Evolutionary conservation across 805 yeast species (phyloP), one percentile per base, ranked within the genome.

Genomic region (Starmerella riodocensis): DNA sequence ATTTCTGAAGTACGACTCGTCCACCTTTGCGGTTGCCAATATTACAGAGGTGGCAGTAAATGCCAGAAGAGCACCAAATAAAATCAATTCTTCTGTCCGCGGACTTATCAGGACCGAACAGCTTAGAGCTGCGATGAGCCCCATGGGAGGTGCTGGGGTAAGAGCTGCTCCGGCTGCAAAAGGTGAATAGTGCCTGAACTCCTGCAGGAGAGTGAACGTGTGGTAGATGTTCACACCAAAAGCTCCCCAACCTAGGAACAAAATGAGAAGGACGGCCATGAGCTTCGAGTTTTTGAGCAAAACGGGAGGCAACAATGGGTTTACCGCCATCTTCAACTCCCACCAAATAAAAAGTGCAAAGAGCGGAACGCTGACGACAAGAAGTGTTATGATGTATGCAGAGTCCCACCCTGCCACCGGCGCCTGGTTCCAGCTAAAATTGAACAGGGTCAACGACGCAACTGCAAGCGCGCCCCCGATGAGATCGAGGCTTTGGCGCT

Each of bases 221-320:
- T 76, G 79, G 51, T 64, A 78, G n/a, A 75, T 62, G 75, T 80
- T 78, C 21, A 78, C 64, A 2, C 88, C 85, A 59, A 79, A 80
- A 16, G 80, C 69, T 1, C 82, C 77, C 91, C 91, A 80, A 0
- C 88, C 88, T 5, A 73, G 58, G 3, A 71, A 64, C 26, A 77
- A 60, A 30, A 72, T 64, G 1, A 58, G 49, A 31, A 80, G 58
- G 1, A 76, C 70, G 9, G 37, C 29, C 29, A 26, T n/a, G 42
- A 74, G 53, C 0, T 67, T 62, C 19, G 68, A 64, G 32, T 69
- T 65, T 6, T 63, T 64, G 54, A 76, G 62, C 1, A 69, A 65
- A 1, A 64, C 61, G 8, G 53, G 48, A 2, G 84, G 85, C 6
- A 78, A 50, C 13, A 78, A 54, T 9, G 84, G 84, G 47, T 65